Base-by-base conservation (phyloP, 2,329 filamentous ascomycete genomes). In the Dactylellina haptotyla region DNA sequence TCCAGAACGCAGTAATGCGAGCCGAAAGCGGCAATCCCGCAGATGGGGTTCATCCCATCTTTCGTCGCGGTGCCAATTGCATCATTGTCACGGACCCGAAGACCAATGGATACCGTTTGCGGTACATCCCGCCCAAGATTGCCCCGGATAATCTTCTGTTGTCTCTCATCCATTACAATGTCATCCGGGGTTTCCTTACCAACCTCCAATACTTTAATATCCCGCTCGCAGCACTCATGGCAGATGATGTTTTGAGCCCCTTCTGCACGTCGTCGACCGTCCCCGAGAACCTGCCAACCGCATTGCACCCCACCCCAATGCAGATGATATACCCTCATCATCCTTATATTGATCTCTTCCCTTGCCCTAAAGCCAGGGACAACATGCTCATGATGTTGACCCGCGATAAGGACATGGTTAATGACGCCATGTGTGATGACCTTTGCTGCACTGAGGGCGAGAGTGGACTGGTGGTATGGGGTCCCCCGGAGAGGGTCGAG, bases 271-370 rank as follows among this genome's bases (percentile, higher is more conserved):
- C 70, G 16, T 45, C 57, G 26, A 66, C 54, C 9, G 59, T 66
- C 2, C 53, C 53, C 16, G 53, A 37, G 14, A 54, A 65, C 20
- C 75, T 72, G 12, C 76, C 76, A 1, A 6, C 58, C 4, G 50
- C 45, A 3, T 75, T 81, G 2, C 75, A 64, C 3, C 80, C 80
- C 0, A 81, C 80, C 4, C 63, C 65, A 1, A 69, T 80, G n/a
- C 80, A 81, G 63, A 67, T 76, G 26, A 51, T 75, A 1, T 71
- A 77, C 0, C 57, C 71, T 0, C 81, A 82, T 43, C 80, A 81
- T 41, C 80, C 80, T 1, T 82, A 81, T 79, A 62, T 82, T 4
- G 81, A 82, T 75, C 74, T 82, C 0, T 76, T 82, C 25, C 81
- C 81, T 0, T 76, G 81, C 8, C 78, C 81, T 2, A 63, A 51